phyloP scores from a whole-genome alignment of 202 grass and related monocot genomes.

The Carex arenaria region DNA sequence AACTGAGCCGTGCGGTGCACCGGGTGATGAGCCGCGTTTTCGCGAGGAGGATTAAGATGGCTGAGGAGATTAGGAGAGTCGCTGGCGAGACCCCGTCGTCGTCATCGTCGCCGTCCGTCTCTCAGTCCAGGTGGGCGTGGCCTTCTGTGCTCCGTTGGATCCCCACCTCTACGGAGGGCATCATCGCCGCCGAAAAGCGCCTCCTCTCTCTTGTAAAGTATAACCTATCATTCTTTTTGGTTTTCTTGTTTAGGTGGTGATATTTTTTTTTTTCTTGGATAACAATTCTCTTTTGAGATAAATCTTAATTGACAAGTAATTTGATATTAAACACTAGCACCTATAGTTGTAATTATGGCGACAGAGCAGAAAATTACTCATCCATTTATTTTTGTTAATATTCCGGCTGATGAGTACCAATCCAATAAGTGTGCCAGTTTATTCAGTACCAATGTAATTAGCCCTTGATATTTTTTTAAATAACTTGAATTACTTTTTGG shows the following conservation, averaged over 20 bases:
- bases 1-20: neutral
- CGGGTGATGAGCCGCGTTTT: slow-evolving; percentile 30
- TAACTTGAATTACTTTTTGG: neutral
- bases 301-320: neutral
- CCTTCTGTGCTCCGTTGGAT: slow-evolving; percentile 66
- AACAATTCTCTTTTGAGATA: neutral
- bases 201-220: slow-evolving; percentile 80
- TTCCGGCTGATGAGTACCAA: neutral
- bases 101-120: slow-evolving; percentile 19
- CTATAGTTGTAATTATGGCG: neutral
- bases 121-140: slow-evolving; percentile 56
- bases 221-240: neutral
- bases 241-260: neutral
- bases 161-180: slow-evolving; percentile 82
- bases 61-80: slow-evolving; percentile 46
- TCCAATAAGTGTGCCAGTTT: neutral
- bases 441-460: neutral
- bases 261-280: neutral
- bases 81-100: slow-evolving; percentile 19
- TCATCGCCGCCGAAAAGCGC: slow-evolving; percentile 89
- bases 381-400: neutral
- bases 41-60: slow-evolving; percentile 28
- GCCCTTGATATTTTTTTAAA: neutral
- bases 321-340: neutral
- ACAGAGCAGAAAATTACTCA: neutral